These are phyloP conservation scores for Hanseniaspora lindneri DNA, from an alignment of 805 yeast genomes.

Conservation along the genomic window DNA sequence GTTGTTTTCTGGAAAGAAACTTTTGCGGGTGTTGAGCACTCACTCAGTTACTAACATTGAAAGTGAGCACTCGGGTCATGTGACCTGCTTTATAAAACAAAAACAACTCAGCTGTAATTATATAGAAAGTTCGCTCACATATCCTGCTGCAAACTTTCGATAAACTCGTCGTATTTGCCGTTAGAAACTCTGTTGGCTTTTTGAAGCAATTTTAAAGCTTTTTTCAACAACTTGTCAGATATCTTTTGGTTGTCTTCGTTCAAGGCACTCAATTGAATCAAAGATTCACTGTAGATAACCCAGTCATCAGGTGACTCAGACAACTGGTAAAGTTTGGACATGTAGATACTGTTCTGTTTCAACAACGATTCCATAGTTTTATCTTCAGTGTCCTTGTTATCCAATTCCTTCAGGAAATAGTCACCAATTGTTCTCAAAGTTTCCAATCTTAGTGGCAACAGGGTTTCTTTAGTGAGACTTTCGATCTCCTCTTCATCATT, in stretches of 20 bases:
- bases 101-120: too few species aligned
- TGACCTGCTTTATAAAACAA: not conserved
- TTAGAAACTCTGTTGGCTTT: conserved; percentile 72
- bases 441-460: conserved; percentile 12
- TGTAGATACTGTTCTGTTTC: conserved; percentile 13
- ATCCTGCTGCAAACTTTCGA: conserved; percentile 32
- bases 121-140: not conserved
- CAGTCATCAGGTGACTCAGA: conserved; percentile 47
- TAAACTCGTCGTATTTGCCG: conserved; percentile 55
- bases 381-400: conserved; percentile 9
- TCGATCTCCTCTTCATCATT: not conserved
- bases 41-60: too few species aligned
- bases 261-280: conserved; percentile 66
- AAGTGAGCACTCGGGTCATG: too few species aligned
- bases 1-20: too few species aligned
- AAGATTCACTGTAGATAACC: conserved; percentile 79
- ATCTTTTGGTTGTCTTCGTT: conserved; percentile 51
- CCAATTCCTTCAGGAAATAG: conserved; percentile 11
- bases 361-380: conserved; percentile 7
- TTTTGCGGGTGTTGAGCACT: too few species aligned
- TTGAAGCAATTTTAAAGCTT: conserved; percentile 56
- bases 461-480: not conserved
- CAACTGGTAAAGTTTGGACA: conserved; percentile 13
- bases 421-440: conserved; percentile 14
- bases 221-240: conserved; percentile 52